Base-by-base conservation (phyloP, 2,329 filamentous ascomycete species). In the Ophiostoma triangulosporum region DNA sequence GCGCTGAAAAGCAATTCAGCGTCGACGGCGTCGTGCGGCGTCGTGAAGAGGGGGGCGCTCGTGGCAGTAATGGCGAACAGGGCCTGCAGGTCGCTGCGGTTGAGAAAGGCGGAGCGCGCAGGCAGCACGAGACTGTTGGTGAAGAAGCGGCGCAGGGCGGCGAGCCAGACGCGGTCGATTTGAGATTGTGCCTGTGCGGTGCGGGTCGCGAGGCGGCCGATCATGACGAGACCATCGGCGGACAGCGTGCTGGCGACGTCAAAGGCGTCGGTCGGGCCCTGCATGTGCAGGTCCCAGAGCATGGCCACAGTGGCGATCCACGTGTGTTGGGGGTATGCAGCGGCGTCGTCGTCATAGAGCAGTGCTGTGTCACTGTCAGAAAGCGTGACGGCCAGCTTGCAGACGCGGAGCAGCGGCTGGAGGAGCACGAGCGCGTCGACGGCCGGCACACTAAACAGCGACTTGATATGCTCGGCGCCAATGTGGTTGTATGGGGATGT, bases 381-480 rank as follows among this genome's bases (percentile, higher is more conserved):
- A 3, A 26, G 12, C 4, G 12, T 50, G 49, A 9, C 8, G 20
- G 11, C 26, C 3, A 76, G 60, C 2, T 61, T 60, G 26, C 43
- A 17, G 26, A 48, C 29, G 9, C n/a, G 6, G 5, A 81, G 60
- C 6, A 77, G 64, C 1, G 72, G 71, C 2, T 69, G 69, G 14
- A 73, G 64, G 5, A 78, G 64, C 3, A 66, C 63, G 14, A 73
- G 67, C 6, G 71, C 69, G 17, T 80, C 77, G 8, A 67, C 57
- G 0, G 72, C 71, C 1, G 76, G 67, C 0, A 69, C 69, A 53
- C 69, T 73, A 61, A 81, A 80, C 6, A 81, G 66, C 4, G 77
- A 76, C 58, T 73, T 75, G 60, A 81, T 71, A 57, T 80, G 77
- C 60, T 80, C 76, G 1, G 73, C 73, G 15, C 78, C 78, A 59